A percentile compares a stretch with the other conserved stretches of the same genome.
Evolutionary conservation across 345 rosid species (phyloP).

Genomic region (Melastoma malabathricum): DNA sequence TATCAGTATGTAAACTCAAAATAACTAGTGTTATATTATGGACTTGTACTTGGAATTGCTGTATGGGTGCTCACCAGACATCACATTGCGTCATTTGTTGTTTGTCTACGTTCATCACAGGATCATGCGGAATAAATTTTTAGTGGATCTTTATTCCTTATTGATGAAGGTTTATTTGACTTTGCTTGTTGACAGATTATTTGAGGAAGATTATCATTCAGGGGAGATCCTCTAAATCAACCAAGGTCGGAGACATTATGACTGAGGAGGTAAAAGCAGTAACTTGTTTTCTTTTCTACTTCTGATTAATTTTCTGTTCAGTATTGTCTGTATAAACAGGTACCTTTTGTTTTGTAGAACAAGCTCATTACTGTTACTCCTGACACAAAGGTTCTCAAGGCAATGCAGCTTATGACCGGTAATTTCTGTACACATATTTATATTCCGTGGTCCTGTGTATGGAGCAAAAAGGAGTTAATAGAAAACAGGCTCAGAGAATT

Average conservation of each 20-base stretch:
- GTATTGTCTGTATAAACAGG: no score
- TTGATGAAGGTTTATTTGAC: background rate
- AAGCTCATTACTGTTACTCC: conserved; percentile 90
- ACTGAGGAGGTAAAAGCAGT: conserved; percentile 68
- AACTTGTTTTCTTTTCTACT: conserved; percentile 3
- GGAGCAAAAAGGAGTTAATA: no score
- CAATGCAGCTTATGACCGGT: conserved; percentile 99
- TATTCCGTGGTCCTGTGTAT: no score
- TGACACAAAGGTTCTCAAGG: conserved; percentile 80
- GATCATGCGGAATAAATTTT: no score
- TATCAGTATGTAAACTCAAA: no score
- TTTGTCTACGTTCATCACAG: no score
- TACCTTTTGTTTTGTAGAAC: conserved; percentile 33
- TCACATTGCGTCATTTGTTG: no score
- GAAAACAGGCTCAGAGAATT: no score
- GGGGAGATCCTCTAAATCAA: conserved; percentile 96
- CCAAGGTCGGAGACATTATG: conserved; percentile 98
- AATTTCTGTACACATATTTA: background rate
- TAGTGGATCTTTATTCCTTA: background rate
- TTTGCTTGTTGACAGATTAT: conserved; percentile 46
- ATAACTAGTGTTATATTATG: no score
- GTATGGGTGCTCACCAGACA: no score
- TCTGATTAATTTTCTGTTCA: background rate
- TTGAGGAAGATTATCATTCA: conserved; percentile 92
- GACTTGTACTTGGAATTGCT: no score